phyloP scores from a whole-genome alignment of 2,329 filamentous ascomycete genomes.

The Raffaelea ambrosiae region DNA sequence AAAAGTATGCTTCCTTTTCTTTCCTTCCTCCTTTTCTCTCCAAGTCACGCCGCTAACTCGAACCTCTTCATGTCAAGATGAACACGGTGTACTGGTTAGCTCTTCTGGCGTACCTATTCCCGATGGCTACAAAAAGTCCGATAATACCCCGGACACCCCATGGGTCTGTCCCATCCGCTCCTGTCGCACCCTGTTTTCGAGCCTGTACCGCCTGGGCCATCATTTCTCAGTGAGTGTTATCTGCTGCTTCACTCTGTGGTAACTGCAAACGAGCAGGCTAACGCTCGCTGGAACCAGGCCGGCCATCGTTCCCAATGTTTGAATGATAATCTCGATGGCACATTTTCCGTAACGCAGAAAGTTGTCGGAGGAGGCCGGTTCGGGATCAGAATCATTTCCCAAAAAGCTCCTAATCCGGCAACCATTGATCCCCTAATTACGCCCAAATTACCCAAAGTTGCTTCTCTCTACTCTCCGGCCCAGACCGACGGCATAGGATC shows the following conservation, averaged over 20 bases:
- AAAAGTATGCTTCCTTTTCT: background rate
- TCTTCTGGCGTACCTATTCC: constrained; percentile 5
- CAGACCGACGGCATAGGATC: too few species aligned
- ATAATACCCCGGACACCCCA: background rate
- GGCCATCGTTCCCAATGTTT: background rate
- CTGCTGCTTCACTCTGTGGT: background rate
- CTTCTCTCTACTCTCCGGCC: too few species aligned
- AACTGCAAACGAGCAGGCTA: background rate
- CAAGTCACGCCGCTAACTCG: background rate
- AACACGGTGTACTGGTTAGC: background rate
- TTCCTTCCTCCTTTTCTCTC: background rate
- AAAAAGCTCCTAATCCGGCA: background rate
- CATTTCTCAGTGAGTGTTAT: constrained; percentile 7
- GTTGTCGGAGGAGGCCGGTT: too few species aligned
- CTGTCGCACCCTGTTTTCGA: constrained; percentile 5
- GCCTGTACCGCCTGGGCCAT: constrained; percentile 1
- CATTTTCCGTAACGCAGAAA: constrained; percentile 1
- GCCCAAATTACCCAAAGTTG: too few species aligned
- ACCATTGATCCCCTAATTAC: too few species aligned
- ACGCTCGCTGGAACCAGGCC: background rate
- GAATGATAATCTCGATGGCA: constrained; percentile 7
- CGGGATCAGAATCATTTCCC: background rate
- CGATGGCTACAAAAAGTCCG: constrained; percentile 2
- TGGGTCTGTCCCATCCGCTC: constrained; percentile 11
- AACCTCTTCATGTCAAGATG: too few species aligned